phyloP scores from a whole-genome alignment of 352 stramenopile genomes.

The Phytophthora aleatoria region DNA sequence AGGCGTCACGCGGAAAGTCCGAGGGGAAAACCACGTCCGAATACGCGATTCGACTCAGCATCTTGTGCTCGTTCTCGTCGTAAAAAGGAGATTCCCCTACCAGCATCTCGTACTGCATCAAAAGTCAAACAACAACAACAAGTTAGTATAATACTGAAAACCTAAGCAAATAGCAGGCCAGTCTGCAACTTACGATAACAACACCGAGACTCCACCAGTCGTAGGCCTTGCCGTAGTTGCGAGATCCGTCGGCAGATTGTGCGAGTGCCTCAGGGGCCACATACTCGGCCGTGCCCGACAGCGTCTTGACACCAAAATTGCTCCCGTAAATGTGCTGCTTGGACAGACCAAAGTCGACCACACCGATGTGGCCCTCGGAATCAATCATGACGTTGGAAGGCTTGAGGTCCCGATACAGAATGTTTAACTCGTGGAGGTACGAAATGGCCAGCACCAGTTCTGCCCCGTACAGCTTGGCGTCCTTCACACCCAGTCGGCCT shows the following conservation, averaged over 20 bases:
- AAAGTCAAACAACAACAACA: not conserved
- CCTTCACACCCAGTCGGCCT: slow-evolving; percentile 61
- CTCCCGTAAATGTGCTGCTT: slow-evolving; percentile 91
- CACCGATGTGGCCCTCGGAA: slow-evolving; percentile 85
- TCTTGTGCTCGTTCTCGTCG: slow-evolving; percentile 89
- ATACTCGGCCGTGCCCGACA: slow-evolving; percentile 88
- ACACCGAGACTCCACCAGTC: slow-evolving; percentile 91
- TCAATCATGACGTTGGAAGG: slow-evolving; percentile 92
- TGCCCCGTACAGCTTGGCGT: slow-evolving; percentile 79
- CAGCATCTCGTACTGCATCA: slow-evolving; percentile 85
- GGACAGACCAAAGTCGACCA: slow-evolving; percentile 89
- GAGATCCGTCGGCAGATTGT: slow-evolving; percentile 77
- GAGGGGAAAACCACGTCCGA: slow-evolving; percentile 74
- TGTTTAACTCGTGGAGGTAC: slow-evolving; percentile 90
- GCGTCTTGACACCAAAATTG: slow-evolving; percentile 84
- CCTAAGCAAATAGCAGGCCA: no score
- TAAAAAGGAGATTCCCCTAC: slow-evolving; percentile 88
- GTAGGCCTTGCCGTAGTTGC: slow-evolving; percentile 89
- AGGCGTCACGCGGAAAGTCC: slow-evolving; percentile 77
- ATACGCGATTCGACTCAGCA: slow-evolving; percentile 86
- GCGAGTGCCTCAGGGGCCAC: slow-evolving; percentile 84
- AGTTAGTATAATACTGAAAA: slow-evolving; percentile 2
- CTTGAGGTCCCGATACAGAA: slow-evolving; percentile 89
- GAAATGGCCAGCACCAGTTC: slow-evolving; percentile 89
- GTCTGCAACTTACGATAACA: slow-evolving; percentile 68